These are phyloP conservation scores for Lecanosticta acicola DNA, from an alignment of 2,329 filamentous ascomycete genomes.

Conservation along the genomic window DNA sequence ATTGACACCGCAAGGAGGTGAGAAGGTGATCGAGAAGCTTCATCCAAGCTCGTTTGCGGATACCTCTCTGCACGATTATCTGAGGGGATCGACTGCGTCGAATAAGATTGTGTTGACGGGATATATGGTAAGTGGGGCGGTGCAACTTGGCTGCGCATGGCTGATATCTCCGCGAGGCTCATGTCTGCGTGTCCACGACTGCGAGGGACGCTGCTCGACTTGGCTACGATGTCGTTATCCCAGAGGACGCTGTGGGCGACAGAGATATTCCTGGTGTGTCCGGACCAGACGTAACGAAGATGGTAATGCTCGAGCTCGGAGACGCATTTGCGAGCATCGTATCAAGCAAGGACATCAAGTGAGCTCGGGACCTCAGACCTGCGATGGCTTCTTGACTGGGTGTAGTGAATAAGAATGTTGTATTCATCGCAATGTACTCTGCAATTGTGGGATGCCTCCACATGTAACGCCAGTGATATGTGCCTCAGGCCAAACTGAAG, in stretches of 20 bases:
- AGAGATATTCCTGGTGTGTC: conserved; percentile 58
- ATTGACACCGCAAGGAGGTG: conserved; percentile 48
- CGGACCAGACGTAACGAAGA: conserved; percentile 50
- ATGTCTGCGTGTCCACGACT: conserved; percentile 60
- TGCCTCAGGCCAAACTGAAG: no score
- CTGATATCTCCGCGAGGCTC: conserved; percentile 42
- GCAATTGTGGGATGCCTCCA: no score
- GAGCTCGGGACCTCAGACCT: conserved; percentile 5
- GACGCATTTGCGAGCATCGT: conserved; percentile 61
- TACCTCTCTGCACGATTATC: conserved; percentile 52
- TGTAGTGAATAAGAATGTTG: no score
- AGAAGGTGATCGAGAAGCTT: conserved; percentile 55
- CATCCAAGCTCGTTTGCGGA: conserved; percentile 56
- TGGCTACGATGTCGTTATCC: conserved; percentile 60
- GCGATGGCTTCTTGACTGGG: no score
- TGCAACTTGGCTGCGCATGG: neutral
- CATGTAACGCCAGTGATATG: no score
- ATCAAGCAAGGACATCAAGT: conserved; percentile 45
- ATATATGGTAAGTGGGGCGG: conserved; percentile 46
- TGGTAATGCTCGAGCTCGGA: conserved; percentile 53
- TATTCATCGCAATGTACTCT: no score
- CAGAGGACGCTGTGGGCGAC: conserved; percentile 59
- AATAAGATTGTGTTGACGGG: conserved; percentile 59
- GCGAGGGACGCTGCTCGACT: conserved; percentile 55
- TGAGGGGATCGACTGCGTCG: conserved; percentile 43